These are phyloP conservation scores for Aureobasidium sp. DNA, from an alignment of 2,329 filamentous ascomycete species.

Conservation along the genomic window DNA sequence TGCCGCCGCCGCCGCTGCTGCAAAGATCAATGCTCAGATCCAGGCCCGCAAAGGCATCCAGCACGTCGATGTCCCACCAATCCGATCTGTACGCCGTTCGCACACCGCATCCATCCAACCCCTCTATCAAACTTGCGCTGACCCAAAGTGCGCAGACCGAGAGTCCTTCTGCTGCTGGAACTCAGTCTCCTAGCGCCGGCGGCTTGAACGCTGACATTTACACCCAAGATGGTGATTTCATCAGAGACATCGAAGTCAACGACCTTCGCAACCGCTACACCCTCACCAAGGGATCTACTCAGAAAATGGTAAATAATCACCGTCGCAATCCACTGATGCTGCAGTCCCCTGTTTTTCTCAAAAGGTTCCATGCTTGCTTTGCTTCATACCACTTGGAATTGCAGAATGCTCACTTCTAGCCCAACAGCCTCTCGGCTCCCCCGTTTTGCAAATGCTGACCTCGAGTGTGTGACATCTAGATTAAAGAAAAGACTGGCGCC, in stretches of 20 bases:
- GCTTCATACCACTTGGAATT: conserved; percentile 30
- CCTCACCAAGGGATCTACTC: conserved; percentile 91
- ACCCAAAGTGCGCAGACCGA: conserved; percentile 20
- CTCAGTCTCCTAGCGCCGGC: conserved; percentile 43
- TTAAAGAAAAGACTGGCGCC: conserved; percentile 99
- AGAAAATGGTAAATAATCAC: conserved; percentile 96
- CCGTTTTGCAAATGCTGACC: conserved; percentile 93
- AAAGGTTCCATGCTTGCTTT: conserved; percentile 23
- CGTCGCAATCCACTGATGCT: conserved; percentile 60
- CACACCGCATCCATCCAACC: background rate
- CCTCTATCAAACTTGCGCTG: too few species aligned
- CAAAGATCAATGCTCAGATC: conserved; percentile 43
- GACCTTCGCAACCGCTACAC: conserved; percentile 94
- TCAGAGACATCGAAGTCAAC: conserved; percentile 98
- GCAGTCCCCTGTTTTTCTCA: conserved; percentile 34
- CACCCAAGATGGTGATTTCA: conserved; percentile 92
- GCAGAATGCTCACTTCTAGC: conserved; percentile 40
- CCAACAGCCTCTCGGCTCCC: conserved; percentile 33
- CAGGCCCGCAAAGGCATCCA: conserved; percentile 73
- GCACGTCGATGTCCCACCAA: conserved; percentile 81
- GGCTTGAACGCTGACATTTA: conserved; percentile 75
- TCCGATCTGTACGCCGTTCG: conserved; percentile 49
- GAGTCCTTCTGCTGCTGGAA: conserved; percentile 37
- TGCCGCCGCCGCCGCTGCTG: conserved; percentile 76
- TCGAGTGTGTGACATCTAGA: conserved; percentile 83